Conservation (phyloP, 768 basidiomycete species). For the Chlorophyllum brunneum region DNA sequence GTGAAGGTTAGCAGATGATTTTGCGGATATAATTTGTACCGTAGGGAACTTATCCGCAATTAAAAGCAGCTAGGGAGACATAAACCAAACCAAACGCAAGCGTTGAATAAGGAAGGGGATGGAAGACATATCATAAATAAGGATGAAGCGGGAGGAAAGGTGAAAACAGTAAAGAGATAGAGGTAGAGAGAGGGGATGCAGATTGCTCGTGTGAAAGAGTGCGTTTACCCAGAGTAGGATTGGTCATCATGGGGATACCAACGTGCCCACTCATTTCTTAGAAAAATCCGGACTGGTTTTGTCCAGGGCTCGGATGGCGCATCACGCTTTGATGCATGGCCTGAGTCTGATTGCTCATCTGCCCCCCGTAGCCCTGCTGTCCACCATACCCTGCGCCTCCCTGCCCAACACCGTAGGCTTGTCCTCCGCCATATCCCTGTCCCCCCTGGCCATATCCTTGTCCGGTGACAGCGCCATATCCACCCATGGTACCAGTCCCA, state of each 20-base stretch:
- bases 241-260: neutral
- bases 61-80: neutral
- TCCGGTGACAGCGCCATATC: constrained; percentile 22
- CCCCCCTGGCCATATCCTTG: constrained; percentile 49
- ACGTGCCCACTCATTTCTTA: neutral
- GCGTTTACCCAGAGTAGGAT: neutral
- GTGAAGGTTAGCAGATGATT: neutral
- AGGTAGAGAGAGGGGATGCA: constrained; percentile 7
- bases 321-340: constrained; percentile 86
- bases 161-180: constrained; percentile 10
- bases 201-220: constrained; percentile 2
- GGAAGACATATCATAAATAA: constrained; percentile 18
- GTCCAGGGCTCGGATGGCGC: constrained; percentile 74
- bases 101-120: constrained; percentile 14
- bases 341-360: constrained; percentile 44
- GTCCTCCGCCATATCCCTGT: constrained; percentile 27
- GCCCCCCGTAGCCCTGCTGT: constrained; percentile 21
- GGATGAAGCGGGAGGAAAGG: constrained; percentile 11
- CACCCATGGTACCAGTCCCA: constrained; percentile 13
- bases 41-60: neutral
- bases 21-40: neutral
- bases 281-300: constrained; percentile 19
- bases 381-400: constrained; percentile 15
- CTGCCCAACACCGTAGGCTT: constrained; percentile 30
- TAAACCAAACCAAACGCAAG: constrained; percentile 14